Percentiles rank a stretch among this genome's conserved stretches.
Evolutionary conservation across 441 rosid species (phyloP).

Genomic region (Rhodomyrtus psidioides): DNA sequence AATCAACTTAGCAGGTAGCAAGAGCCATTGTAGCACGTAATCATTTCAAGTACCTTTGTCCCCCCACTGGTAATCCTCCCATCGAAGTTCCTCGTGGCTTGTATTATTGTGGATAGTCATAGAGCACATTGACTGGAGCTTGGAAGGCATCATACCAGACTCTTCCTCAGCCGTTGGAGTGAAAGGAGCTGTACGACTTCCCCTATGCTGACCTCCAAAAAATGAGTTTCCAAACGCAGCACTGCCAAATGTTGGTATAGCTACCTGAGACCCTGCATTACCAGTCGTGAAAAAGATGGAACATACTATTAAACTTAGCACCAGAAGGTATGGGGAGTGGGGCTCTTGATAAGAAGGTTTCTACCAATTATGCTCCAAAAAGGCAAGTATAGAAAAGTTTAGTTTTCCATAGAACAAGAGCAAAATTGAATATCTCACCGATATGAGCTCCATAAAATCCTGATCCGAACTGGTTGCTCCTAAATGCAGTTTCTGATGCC

Average conservation of each 20-base stretch:
- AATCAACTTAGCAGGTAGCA: not conserved
- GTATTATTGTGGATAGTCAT: slow-evolving; percentile 57
- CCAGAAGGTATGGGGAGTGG: not conserved
- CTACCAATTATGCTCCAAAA: not conserved
- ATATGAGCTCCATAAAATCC: slow-evolving; percentile 53
- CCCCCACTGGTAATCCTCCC: slow-evolving; percentile 94
- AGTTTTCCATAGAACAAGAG: not conserved
- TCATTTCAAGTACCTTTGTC: slow-evolving; percentile 54
- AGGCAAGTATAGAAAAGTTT: not conserved
- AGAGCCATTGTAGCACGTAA: not conserved
- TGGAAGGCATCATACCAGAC: slow-evolving; percentile 42
- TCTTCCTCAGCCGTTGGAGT: slow-evolving; percentile 62
- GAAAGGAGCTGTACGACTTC: slow-evolving; percentile 65
- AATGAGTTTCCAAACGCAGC: slow-evolving; percentile 63
- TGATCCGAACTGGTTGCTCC: slow-evolving; percentile 47
- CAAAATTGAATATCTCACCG: slow-evolving; percentile 25
- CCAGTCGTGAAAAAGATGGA: slow-evolving; percentile 2
- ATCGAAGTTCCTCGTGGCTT: slow-evolving; percentile 85
- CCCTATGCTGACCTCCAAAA: slow-evolving; percentile 64
- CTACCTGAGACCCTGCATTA: slow-evolving; percentile 52
- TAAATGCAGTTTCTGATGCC: slow-evolving; percentile 41
- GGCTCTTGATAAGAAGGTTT: not conserved
- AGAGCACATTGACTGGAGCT: slow-evolving; percentile 58
- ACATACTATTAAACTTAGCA: not conserved
- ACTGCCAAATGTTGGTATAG: slow-evolving; percentile 50